Base-by-base conservation (phyloP, 441 rosid species). In the Biscutella laevigata region DNA sequence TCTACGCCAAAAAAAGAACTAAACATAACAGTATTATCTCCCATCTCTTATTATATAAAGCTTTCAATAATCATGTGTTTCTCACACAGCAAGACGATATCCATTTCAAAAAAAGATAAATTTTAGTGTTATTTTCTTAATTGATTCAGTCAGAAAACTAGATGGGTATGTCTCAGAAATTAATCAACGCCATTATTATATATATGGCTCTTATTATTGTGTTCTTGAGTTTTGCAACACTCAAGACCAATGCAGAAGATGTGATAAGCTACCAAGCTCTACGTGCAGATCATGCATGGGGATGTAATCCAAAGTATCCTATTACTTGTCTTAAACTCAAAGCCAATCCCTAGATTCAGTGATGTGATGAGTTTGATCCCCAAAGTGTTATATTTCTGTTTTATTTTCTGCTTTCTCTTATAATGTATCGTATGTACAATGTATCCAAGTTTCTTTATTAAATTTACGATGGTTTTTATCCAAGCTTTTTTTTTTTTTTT, bases 171-270 rank as follows among this genome's bases (percentile, higher is more conserved):
- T 39, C 44, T 30, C 55, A 12, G 30, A 63, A 39, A 25, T 16
- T 24, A 12, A 33, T 17, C 0, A 63, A 63, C 38, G 44, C 25
- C 4, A 11, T 46, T 1, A 53, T 62, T 2, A 7, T 54, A 16
- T 46, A 47, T 32, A 14, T 55, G 50, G 17, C 61, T 47, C 24
- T 63, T 17, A 7, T 55, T 6, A 39, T 55, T 22, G 24, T 39
- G 44, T 47, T 55, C 17, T 39, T 55, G 36, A 16, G 35, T 29
- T 37, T 55, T 38, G 68, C 68, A 61, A 42, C 38, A 61, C 29
- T 61, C 38, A 61, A 61, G 50, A 17, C 42, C 50, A 55, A 63
- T 17, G 68, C 68, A 25, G 30, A 63, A 30, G 30, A 24, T 29
- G 54, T 36, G 53, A 55, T 55, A 16, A 47, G 30, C 30, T 55